Evolutionary conservation across 371 early-diverging fungal species (phyloP), one percentile per base, ranked within the genome.

Genomic region (Vairimorpha apis): DNA sequence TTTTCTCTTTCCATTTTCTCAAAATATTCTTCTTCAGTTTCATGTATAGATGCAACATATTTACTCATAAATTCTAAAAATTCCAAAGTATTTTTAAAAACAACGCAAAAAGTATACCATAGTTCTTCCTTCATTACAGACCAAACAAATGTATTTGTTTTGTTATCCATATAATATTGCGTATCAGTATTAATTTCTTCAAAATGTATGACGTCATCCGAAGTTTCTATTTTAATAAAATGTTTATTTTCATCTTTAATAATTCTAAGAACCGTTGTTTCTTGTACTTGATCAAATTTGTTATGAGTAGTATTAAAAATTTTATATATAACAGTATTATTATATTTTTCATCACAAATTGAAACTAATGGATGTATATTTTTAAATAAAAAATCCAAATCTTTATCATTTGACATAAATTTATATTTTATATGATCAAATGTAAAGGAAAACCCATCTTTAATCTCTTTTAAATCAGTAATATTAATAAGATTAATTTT

Each of bases 131-230:
- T 69, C 27, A 51, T 45, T 7, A 76, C 72, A 41, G 77, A 75
- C 83, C 83, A 84, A 12, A 83, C 81, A 76, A 84, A 82, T 27
- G 75, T 79, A 25, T 56, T 69, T n/a, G 60, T 79, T 16, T 65
- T 65, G 43, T 81, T 68, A 62, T 84, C 84, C 59, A 80, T 77
- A 51, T 84, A 84, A 65, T 81, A 83, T 41, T 82, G 80, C 2
- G 76, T 81, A 12, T 76, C 69, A 16, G 74, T 60, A 14, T 45
- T 69, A 23, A 83, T 77, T 29, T 71, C 47, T 68, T 81, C 81
- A 29, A 76, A 76, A 65, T 83, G 79, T 38, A 79, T 45, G n/a
- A 81, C 67, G 14, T 74, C 66, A 27, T 79, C 64, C 25, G 67
- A 47, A 25, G 78, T 78, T 63, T 82, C 76, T 56, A 83, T 70